phyloP scores from a whole-genome alignment of 495 filamentous ascomycete species.

The Xylaria palmicola region DNA sequence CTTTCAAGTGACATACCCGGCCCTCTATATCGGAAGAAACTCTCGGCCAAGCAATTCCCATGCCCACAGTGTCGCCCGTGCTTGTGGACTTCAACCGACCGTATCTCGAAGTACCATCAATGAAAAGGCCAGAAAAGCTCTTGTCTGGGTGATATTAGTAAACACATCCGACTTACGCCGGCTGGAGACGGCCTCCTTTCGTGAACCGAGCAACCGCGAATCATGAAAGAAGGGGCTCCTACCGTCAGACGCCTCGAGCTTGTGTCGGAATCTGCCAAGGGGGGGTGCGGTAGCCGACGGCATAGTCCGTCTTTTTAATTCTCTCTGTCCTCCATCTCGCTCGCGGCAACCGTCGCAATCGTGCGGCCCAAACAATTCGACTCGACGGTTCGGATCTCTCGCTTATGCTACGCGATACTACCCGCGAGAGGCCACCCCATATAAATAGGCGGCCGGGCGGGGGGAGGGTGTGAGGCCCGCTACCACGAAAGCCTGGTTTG shows the following conservation, averaged over 20 bases:
- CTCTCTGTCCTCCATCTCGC: no score
- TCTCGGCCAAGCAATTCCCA: neutral
- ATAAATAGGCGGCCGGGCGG: neutral
- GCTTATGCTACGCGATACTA: conserved; percentile 13
- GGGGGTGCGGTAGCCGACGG: neutral
- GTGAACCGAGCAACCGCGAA: neutral
- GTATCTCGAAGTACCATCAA: conserved; percentile 11
- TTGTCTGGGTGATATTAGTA: no score
- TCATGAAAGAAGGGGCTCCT: no score
- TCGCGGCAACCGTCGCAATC: neutral
- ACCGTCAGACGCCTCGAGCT: no score
- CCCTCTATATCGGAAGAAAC: neutral
- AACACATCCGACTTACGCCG: no score
- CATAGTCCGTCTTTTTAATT: neutral
- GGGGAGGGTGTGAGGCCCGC: neutral
- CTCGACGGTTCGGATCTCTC: conserved; percentile 9
- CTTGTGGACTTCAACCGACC: neutral
- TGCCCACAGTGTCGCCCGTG: conserved; percentile 4
- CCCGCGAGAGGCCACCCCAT: neutral
- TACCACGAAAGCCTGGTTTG: conserved; percentile 7
- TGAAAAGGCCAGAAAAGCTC: neutral
- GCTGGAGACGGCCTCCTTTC: no score
- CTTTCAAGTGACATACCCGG: neutral
- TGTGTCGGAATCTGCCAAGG: no score
- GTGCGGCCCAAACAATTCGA: neutral